Evolutionary conservation across 208 protist genomes (phyloP), one percentile per base, ranked within the genome.

Genomic region (Porcisia hertigi): DNA sequence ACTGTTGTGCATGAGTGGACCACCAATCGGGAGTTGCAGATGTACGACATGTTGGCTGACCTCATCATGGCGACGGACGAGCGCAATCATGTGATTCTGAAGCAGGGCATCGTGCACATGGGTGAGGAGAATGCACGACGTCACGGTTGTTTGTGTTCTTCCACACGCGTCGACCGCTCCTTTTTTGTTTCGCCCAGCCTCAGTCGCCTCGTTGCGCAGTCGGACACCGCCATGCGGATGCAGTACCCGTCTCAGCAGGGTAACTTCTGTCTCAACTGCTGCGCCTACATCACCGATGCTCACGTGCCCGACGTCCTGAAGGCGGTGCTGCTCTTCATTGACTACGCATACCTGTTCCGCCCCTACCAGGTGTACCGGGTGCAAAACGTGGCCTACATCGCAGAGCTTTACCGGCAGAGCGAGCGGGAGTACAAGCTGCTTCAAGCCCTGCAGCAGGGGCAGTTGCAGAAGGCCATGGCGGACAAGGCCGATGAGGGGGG

Each of bases 1-100:
- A 45, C 59, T 18, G 59, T 72, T 49, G 64, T 69, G 47, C 58
- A 83, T 45, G 78, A 83, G 59, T 94, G 90, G 88, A 91, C 81
- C 23, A 69, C 60, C 8, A 45, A 34, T 47, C 71, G 76, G 14
- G 84, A 92, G 76, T 69, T 54, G 20, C 59, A 87, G 76, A 73
- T 92, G 60, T 80, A 73, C 47, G 82, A 91, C 71, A 86, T 87
- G 63, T 69, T 92, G 4, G 76, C 90, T 1, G 82, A 92, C 54
- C 85, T 94, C 39, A 67, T 94, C n/a, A 79, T 90, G 39, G 80
- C 82, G 14, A 85, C 86, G n/a, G 90, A 94, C 81, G 80, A 87
- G 76, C 85, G 86, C 59, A 87, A 91, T 58, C 81, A 90, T 73
- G 20, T 62, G 16, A 54, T 53, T 1, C 69, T 87, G 63, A 65